Evolutionary conservation across 805 yeast species (phyloP), one percentile per base, ranked within the genome.

Genomic region (Nakazawaea ishiwadae): DNA sequence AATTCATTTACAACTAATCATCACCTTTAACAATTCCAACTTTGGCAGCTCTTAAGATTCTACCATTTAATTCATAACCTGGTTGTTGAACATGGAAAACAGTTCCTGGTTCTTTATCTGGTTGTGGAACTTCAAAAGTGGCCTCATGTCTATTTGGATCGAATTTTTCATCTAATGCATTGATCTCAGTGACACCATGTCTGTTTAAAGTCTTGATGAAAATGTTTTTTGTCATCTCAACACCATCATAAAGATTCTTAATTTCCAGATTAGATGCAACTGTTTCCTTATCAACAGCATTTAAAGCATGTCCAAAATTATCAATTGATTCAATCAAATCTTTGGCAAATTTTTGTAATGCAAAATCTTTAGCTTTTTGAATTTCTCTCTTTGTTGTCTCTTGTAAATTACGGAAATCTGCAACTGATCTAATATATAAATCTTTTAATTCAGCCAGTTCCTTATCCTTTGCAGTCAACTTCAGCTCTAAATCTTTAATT

Each of bases 101-200:
- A 20, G 96, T 83, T 46, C 96, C 96, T 14, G 96, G 86, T 64
- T 85, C 91, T 64, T 87, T 86, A 52, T 78, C 93, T 37, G 90
- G 86, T 56, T 83, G 86, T 26, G 91, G 84, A 41, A 84, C 67
- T 69, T 89, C 93, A 64, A 89, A 90, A 24, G 91, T 79, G 40
- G 96, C 97, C 66, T 89, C 97, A 62, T 89, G 97, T 53, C 71
- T 72, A 65, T 90, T 87, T 48, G 97, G 96, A 62, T 89, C 96
- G 54, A 90, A 89, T 50, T 67, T 71, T 64, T 88, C 87, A 48
- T 91, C 95, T 28, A 85, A 44, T 38, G 97, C 96, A 55, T 87
- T 81, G 47, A 87, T 71, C 67, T 86, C 87, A 49, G 65, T 72
- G 49, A 89, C 70, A 31, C 97, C 97, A 63, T 89, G 91, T 56